phyloP scores from a whole-genome alignment of 1,284 basidiomycete genomes.

The Trichosporon asahii region DNA sequence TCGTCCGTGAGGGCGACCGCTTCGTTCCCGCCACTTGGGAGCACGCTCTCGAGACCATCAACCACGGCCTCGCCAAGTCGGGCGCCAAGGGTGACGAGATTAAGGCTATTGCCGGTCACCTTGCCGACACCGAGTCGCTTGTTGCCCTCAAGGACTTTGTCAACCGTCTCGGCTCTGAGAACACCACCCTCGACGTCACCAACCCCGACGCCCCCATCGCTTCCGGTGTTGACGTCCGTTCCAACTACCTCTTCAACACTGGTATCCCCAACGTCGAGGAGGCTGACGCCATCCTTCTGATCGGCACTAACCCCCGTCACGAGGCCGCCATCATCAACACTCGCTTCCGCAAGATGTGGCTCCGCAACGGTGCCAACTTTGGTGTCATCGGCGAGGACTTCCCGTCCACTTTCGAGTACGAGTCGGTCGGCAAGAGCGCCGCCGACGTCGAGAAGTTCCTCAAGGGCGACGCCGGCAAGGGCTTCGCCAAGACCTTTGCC shows the following conservation, averaged over 20 bases:
- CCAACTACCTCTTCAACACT: constrained; percentile 97
- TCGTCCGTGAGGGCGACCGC: constrained; percentile 86
- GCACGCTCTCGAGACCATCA: constrained; percentile 76
- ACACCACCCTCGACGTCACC: constrained; percentile 75
- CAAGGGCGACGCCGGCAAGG: constrained; percentile 60
- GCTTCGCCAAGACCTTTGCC: constrained; percentile 84
- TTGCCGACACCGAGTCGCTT: constrained; percentile 92
- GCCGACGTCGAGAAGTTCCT: constrained; percentile 78
- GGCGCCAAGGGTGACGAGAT: constrained; percentile 94
- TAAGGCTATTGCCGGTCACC: constrained; percentile 85
- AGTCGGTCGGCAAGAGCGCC: constrained; percentile 77
- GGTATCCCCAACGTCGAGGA: constrained; percentile 87
- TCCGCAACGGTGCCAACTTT: constrained; percentile 78
- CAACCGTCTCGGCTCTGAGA: constrained; percentile 93
- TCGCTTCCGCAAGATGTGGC: constrained; percentile 90
- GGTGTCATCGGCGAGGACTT: constrained; percentile 88
- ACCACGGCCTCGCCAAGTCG: constrained; percentile 70
- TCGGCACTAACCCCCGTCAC: constrained; percentile 96
- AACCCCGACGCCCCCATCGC: constrained; percentile 66
- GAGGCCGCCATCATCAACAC: constrained; percentile 98
- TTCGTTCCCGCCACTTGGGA: constrained; percentile 93
- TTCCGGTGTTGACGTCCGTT: constrained; percentile 84
- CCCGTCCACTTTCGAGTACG: constrained; percentile 90
- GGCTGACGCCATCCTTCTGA: constrained; percentile 87
- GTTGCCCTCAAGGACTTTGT: constrained; percentile 88